Base-by-base conservation (phyloP, 805 yeast genomes). In the Saccharomycopsis vini region DNA sequence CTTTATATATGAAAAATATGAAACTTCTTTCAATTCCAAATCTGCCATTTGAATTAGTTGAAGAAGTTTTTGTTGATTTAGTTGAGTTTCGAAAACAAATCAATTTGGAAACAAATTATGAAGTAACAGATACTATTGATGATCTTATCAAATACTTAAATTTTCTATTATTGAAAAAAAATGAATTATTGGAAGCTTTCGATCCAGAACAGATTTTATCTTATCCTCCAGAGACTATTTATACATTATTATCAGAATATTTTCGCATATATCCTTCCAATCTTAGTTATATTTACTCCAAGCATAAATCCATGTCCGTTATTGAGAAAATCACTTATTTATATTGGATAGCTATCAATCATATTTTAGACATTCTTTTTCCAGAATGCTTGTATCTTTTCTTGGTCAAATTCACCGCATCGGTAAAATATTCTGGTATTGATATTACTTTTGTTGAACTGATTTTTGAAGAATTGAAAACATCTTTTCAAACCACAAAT, bases 301-400 rank as follows among this genome's bases (percentile, higher is more conserved):
- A 33, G n/a, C n/a, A 33, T 13, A n/a, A 13, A 6, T 34, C 39
- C 4, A 22, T 40, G 31, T 13, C 31, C n/a, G 32, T 3, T 3
- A 26, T 24, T 9, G 44, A 46, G 26, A 19, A 23, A 29, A 38
- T 46, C n/a, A 33, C 18, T 30, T 20, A 16, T 6, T 30, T 45
- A 5, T 42, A 42, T 29, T 39, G 50, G 39, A 23, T 46, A 5
- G 38, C 39, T 10, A 22, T 24, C n/a, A 12, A 37, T 15, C 16
- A 34, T 9, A 30, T 42, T 6, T 26, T 46, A 6, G 50, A 46
- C 20, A 35, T 20, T 22, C 13, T 46, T 3, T 46, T 46, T 19
- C 38, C 46, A 4, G 46, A 42, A 15, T 9, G 38, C 3, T 20
- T 34, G 6, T 46, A 39, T 18, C 20, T 46, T 7, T 46, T 39